Conservation (phyloP, 2,329 filamentous ascomycete genomes). For the Penicillium sp. region DNA sequence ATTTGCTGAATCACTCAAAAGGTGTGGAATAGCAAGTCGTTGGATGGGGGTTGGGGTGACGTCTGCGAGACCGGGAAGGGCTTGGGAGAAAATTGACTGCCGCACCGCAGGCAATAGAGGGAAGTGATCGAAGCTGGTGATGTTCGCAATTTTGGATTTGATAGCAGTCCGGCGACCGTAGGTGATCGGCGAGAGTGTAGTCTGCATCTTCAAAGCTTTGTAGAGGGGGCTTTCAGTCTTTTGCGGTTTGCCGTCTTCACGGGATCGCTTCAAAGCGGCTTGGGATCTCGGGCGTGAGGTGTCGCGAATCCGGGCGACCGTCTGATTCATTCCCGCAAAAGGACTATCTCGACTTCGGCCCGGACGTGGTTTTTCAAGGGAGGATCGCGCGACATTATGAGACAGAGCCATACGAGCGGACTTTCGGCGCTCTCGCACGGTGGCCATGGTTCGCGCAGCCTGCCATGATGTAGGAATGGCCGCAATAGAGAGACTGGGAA, state of each 20-base stretch:
- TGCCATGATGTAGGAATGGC: slow-evolving; percentile 27
- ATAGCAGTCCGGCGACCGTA: slow-evolving; percentile 65
- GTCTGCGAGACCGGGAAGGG: slow-evolving; percentile 69
- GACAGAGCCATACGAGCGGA: slow-evolving; percentile 41
- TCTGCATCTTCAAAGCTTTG: slow-evolving; percentile 94
- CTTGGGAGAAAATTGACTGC: slow-evolving; percentile 68
- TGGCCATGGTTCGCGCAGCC: slow-evolving; percentile 32
- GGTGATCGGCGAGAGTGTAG: slow-evolving; percentile 68
- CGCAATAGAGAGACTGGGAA: slow-evolving; percentile 14
- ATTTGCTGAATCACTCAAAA: slow-evolving; percentile 56
- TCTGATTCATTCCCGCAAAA: slow-evolving; percentile 60
- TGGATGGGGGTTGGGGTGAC: slow-evolving; percentile 85
- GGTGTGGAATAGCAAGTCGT: slow-evolving; percentile 76
- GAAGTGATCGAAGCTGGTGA: slow-evolving; percentile 80
- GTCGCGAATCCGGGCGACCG: slow-evolving; percentile 46
- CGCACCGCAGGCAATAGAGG: slow-evolving; percentile 69
- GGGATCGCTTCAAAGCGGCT: slow-evolving; percentile 46
- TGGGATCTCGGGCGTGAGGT: slow-evolving; percentile 35
- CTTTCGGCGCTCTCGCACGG: slow-evolving; percentile 33
- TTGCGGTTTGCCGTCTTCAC: slow-evolving; percentile 35
- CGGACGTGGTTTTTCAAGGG: slow-evolving; percentile 37
- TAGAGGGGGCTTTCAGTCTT: slow-evolving; percentile 54
- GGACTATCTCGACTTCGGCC: slow-evolving; percentile 50
- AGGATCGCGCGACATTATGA: slow-evolving; percentile 29
- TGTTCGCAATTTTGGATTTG: slow-evolving; percentile 61